These are phyloP conservation scores for Huntiella omanensis DNA, from an alignment of 2,329 filamentous ascomycete genomes.

Conservation along the genomic window DNA sequence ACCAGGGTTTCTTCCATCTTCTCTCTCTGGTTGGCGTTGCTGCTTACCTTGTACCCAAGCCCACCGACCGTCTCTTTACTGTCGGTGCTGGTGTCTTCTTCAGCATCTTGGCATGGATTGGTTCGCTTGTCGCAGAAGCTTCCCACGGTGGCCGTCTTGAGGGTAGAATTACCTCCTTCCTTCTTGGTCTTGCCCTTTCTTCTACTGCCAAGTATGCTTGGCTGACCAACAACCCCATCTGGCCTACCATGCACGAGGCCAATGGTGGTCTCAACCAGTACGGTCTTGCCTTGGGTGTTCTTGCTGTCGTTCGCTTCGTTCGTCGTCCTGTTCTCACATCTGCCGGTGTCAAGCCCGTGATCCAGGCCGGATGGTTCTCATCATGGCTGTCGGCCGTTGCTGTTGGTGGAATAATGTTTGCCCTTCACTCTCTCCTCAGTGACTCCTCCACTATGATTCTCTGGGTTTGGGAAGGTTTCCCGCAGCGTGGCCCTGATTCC, in stretches of 20 bases:
- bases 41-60: slow-evolving; percentile 58
- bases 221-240: slow-evolving; percentile 89
- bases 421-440: slow-evolving; percentile 76
- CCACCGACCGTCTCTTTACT: slow-evolving; percentile 57
- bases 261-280: slow-evolving; percentile 89
- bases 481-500: slow-evolving; percentile 69
- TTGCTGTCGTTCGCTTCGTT: slow-evolving; percentile 61
- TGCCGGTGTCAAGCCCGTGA: slow-evolving; percentile 18
- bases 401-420: slow-evolving; percentile 70
- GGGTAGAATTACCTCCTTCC: slow-evolving; percentile 61
- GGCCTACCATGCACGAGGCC: slow-evolving; percentile 76
- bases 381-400: slow-evolving; percentile 51
- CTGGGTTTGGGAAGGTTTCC: slow-evolving; percentile 96
- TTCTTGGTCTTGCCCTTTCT: slow-evolving; percentile 65
- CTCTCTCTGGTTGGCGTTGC: slow-evolving; percentile 60
- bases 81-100: slow-evolving; percentile 67
- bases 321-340: slow-evolving; percentile 37
- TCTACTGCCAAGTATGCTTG: slow-evolving; percentile 83
- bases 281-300: slow-evolving; percentile 54
- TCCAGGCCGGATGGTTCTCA: slow-evolving; percentile 34
- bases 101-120: slow-evolving; percentile 68
- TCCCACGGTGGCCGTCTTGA: slow-evolving; percentile 59
- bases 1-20: slow-evolving; percentile 54
- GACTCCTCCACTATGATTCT: slow-evolving; percentile 98
- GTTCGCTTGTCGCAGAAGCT: slow-evolving; percentile 62